A percentile compares a stretch with the other conserved stretches of the same genome.
Evolutionary conservation across 805 yeast genomes (phyloP).

Genomic region (Cyberlindnera veronae): DNA sequence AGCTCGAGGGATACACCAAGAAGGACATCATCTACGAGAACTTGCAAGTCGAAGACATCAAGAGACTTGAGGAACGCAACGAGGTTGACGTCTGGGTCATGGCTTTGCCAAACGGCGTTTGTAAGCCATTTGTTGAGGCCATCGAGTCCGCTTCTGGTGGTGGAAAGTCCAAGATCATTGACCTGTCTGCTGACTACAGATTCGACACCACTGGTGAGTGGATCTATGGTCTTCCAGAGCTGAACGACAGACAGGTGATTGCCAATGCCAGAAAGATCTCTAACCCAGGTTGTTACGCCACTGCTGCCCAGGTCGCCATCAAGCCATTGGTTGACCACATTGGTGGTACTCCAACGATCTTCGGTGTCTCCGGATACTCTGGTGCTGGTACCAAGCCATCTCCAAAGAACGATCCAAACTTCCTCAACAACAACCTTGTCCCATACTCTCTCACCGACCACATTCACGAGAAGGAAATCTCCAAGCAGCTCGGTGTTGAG

Average conservation of each 20-base stretch:
- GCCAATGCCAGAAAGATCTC: slow-evolving; percentile 77
- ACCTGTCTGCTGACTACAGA: slow-evolving; percentile 93
- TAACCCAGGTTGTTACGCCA: slow-evolving; percentile 99
- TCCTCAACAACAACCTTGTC: slow-evolving; percentile 76
- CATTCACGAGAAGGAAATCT: slow-evolving; percentile 92
- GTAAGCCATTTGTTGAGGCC: slow-evolving; percentile 82
- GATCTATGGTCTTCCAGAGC: slow-evolving; percentile 95
- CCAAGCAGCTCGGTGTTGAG: slow-evolving; percentile 67
- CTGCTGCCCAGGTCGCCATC: slow-evolving; percentile 92
- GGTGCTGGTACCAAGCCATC: slow-evolving; percentile 99
- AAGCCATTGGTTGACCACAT: slow-evolving; percentile 75
- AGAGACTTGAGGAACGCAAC: slow-evolving; percentile 65
- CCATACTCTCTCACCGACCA: slow-evolving; percentile 97
- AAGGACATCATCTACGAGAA: slow-evolving; percentile 77
- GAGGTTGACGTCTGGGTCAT: slow-evolving; percentile 96
- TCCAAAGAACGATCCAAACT: slow-evolving; percentile 82
- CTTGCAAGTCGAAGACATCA: slow-evolving; percentile 82
- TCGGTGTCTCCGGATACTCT: slow-evolving; percentile 97
- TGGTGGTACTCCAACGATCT: slow-evolving; percentile 74
- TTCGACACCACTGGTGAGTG: slow-evolving; percentile 86
- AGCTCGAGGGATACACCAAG: slow-evolving; percentile 84
- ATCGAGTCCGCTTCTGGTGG: slow-evolving; percentile 59
- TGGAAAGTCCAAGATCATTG: slow-evolving; percentile 79
- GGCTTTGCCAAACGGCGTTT: slow-evolving; percentile 98
- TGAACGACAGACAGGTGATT: slow-evolving; percentile 64